A percentile compares a stretch with the other conserved stretches of the same genome.
phyloP scores from a whole-genome alignment of 2,329 filamentous ascomycete genomes.

The Talaromyces atroroseus region DNA sequence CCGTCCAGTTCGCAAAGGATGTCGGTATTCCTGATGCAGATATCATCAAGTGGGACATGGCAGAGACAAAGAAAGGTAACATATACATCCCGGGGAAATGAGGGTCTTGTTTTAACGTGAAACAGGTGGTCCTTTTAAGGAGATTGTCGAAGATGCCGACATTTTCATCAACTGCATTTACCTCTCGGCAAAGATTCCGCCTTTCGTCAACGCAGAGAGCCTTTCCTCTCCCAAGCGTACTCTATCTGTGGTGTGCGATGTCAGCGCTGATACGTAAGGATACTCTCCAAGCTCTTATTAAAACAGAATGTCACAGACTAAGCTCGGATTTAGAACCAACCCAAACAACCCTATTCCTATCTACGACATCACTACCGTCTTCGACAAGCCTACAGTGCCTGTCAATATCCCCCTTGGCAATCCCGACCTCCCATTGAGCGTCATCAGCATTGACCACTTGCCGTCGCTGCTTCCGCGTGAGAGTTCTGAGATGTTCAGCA shows the following conservation, averaged over 20 bases:
- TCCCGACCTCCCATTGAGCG: conserved; percentile 58
- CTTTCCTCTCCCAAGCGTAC: conserved; percentile 64
- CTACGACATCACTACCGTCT: conserved; percentile 79
- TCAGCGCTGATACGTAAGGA: conserved; percentile 44
- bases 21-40: conserved; percentile 65
- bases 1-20: conserved; percentile 71
- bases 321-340: conserved; percentile 34
- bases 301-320: neutral
- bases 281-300: neutral
- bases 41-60: conserved; percentile 71
- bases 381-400: conserved; percentile 77
- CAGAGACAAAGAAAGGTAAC: conserved; percentile 64
- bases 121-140: conserved; percentile 64
- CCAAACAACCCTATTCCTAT: conserved; percentile 58
- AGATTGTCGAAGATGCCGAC: conserved; percentile 64
- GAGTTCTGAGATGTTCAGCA: conserved; percentile 78
- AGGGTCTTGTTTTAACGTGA: conserved; percentile 21
- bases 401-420: conserved; percentile 50
- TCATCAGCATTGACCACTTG: conserved; percentile 85
- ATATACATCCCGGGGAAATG: neutral
- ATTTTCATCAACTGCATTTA: conserved; percentile 90
- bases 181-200: conserved; percentile 69
- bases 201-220: conserved; percentile 69
- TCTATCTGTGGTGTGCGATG: conserved; percentile 75
- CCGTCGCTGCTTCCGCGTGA: conserved; percentile 80